Evolutionary conservation across 495 filamentous ascomycete species (phyloP).

Genomic region (Xylaria castorea): DNA sequence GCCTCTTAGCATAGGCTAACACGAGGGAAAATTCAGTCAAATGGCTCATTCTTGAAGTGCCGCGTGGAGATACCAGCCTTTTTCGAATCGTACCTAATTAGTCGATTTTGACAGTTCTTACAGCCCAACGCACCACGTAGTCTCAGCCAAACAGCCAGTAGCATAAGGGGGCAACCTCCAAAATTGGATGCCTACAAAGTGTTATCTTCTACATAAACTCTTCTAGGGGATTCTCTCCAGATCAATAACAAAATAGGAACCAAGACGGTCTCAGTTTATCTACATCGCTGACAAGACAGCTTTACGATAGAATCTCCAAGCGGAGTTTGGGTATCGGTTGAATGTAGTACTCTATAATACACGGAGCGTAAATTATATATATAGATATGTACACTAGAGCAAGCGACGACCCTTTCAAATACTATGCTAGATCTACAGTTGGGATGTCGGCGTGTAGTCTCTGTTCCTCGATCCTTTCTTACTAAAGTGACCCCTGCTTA

Average conservation of each 20-base stretch:
- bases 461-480: not conserved
- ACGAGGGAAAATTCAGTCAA: constrained; percentile 27
- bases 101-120: not conserved
- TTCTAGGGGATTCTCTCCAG: not conserved
- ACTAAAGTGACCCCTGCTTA: not conserved
- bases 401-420: not conserved
- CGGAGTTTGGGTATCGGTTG: not conserved
- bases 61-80: not conserved
- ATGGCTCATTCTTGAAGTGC: constrained; percentile 15
- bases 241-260: not conserved
- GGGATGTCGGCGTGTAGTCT: not conserved
- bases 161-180: not conserved
- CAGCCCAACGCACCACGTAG: not conserved
- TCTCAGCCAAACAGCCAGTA: not conserved
- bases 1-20: constrained; percentile 17
- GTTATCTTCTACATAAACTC: not conserved
- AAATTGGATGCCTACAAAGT: too few species aligned
- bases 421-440: not conserved
- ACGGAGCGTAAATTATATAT: not conserved
- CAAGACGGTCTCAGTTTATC: not conserved
- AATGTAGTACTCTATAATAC: not conserved
- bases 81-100: not conserved
- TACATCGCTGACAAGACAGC: not conserved
- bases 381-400: not conserved
- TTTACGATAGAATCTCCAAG: not conserved